phyloP scores from a whole-genome alignment of 1,139 yeast genomes.

The Pneumocystis murina region DNA sequence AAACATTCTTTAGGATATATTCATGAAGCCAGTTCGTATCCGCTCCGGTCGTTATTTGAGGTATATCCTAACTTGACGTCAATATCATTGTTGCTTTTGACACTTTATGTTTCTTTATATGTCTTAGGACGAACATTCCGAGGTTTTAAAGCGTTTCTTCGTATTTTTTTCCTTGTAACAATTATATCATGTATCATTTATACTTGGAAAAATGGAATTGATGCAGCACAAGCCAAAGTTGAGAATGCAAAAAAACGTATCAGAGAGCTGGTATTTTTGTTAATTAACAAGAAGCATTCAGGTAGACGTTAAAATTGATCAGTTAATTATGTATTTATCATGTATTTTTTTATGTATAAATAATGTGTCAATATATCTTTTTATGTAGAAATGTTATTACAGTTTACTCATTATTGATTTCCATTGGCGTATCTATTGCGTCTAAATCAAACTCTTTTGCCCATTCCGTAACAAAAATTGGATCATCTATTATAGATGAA shows the following conservation, averaged over 20 bases:
- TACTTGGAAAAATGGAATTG: background rate
- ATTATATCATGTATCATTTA: background rate
- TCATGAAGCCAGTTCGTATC: background rate
- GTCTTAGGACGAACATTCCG: background rate
- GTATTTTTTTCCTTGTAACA: background rate
- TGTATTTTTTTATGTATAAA: background rate
- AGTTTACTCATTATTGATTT: background rate
- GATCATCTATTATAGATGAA: conserved; percentile 35
- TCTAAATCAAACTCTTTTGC: conserved; percentile 87
- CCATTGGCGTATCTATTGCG: conserved; percentile 19
- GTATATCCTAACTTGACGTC: background rate
- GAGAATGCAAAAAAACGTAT: background rate
- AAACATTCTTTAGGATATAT: background rate
- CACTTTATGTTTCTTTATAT: background rate
- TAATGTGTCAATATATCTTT: background rate
- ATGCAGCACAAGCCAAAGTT: background rate
- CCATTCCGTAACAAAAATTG: conserved; percentile 79
- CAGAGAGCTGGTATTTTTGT: background rate
- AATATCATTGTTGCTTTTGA: background rate
- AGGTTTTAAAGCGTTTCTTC: background rate
- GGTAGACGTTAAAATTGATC: background rate
- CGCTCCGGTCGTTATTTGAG: background rate
- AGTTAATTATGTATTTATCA: background rate
- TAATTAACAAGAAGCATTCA: background rate
- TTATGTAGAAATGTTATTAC: background rate